These are phyloP conservation scores for Sporothrix curviconia DNA, from an alignment of 2,329 filamentous ascomycete genomes.

Conservation along the genomic window DNA sequence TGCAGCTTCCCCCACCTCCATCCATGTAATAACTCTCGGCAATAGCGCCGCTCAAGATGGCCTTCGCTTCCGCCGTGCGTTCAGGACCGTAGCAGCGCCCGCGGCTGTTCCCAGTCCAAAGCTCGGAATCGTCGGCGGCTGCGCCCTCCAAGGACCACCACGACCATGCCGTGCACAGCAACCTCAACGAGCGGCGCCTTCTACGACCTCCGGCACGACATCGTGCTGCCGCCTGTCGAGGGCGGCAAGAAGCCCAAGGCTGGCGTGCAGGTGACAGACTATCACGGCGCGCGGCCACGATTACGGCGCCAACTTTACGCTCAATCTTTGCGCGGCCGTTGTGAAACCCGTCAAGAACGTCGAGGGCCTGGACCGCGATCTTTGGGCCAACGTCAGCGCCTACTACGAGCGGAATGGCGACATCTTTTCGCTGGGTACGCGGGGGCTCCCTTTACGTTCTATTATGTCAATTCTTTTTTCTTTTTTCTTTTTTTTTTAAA, in stretches of 20 bases:
- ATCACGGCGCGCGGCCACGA: slow-evolving; percentile 66
- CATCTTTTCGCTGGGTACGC: slow-evolving; percentile 66
- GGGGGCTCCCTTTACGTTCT: slow-evolving; percentile 3
- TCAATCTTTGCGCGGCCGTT: slow-evolving; percentile 77
- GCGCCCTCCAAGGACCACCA: slow-evolving; percentile 28
- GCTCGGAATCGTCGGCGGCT: not conserved
- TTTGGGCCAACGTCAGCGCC: slow-evolving; percentile 70
- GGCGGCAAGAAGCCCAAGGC: slow-evolving; percentile 40
- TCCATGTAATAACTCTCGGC: slow-evolving; percentile 10
- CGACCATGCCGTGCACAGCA: slow-evolving; percentile 47
- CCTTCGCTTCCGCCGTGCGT: not conserved
- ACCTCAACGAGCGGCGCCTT: slow-evolving; percentile 51
- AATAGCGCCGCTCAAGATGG: slow-evolving; percentile 9
- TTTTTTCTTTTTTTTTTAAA: not conserved
- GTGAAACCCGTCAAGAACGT: slow-evolving; percentile 58
- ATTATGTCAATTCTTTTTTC: not conserved
- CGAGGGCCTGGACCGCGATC: slow-evolving; percentile 53
- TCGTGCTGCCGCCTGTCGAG: slow-evolving; percentile 38
- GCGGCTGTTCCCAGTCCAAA: not conserved
- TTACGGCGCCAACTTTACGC: slow-evolving; percentile 72
- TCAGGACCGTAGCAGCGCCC: not conserved
- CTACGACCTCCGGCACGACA: slow-evolving; percentile 53
- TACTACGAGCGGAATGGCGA: slow-evolving; percentile 63
- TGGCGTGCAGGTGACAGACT: slow-evolving; percentile 41
- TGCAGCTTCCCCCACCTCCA: slow-evolving; percentile 11